A percentile compares a stretch with the other conserved stretches of the same genome.
These are phyloP conservation scores for Ophiorrhiza pumila DNA, from an alignment of 257 asterid species.

Conservation along the genomic window DNA sequence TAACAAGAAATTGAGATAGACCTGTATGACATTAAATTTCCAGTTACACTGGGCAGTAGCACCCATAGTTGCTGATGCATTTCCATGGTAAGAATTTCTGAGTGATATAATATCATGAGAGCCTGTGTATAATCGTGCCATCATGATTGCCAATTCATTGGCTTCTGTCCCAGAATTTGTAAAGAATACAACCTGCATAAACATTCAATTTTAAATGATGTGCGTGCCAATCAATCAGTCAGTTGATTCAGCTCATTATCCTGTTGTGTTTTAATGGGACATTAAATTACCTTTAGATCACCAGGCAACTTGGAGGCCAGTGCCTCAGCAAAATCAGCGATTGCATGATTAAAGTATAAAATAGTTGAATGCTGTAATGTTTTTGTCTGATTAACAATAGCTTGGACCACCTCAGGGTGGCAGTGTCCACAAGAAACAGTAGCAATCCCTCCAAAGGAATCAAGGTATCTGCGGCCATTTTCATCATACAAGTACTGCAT, in stretches of 20 bases:
- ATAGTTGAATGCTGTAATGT: constrained; percentile 62
- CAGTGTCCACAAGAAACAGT: constrained; percentile 81
- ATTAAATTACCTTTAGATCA: constrained; percentile 51
- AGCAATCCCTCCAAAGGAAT: constrained; percentile 72
- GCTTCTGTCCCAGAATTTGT: constrained; percentile 88
- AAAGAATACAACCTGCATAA: constrained; percentile 57
- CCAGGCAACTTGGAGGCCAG: constrained; percentile 66
- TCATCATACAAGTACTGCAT: constrained; percentile 76
- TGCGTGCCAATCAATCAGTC: not conserved
- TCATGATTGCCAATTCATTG: constrained; percentile 70
- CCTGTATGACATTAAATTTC: constrained; percentile 76
- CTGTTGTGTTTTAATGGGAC: not conserved
- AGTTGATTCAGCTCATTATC: not conserved
- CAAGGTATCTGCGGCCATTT: constrained; percentile 57
- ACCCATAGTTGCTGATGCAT: constrained; percentile 67
- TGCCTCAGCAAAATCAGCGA: constrained; percentile 75
- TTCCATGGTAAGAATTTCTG: constrained; percentile 76
- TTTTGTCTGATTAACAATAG: constrained; percentile 54
- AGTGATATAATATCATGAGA: constrained; percentile 56
- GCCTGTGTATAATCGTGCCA: constrained; percentile 66
- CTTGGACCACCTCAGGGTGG: constrained; percentile 70
- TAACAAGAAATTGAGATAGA: not conserved
- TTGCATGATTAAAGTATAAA: constrained; percentile 58
- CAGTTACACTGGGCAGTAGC: constrained; percentile 71
- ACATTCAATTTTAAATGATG: not conserved